Evolutionary conservation across 352 stramenopile species (phyloP), one percentile per base, ranked within the genome.

Genomic region (Hyaloperonospora arabidopsidis): DNA sequence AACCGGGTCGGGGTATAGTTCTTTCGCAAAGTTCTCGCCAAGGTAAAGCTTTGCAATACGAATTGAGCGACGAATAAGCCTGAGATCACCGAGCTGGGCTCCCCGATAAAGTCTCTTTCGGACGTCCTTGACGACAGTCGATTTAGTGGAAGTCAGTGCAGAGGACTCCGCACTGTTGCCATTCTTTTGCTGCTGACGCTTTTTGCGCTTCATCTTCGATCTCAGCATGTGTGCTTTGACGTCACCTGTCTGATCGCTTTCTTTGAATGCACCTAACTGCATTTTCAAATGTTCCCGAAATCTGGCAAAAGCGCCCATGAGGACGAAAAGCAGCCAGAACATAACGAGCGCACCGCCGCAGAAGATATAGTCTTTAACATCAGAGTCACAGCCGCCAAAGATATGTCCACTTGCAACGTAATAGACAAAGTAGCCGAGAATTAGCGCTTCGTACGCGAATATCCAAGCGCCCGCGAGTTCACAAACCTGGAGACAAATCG

Each of bases 251-350:
- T 92, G 82, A 51, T 89, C 79, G 32, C 71, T 83, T 53, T 92
- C 82, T 22, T 83, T 86, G 39, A 89, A 92, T 34, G 82, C 82
- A 6, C 82, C 82, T 2, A 93, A 59, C 49, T 90, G 79, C 82
- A 90, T 89, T 55, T 89, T 91, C 5, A 93, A 57, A 51, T 93
- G 83, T 49, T 93, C 81, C 7, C 84, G 76, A 52, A 90, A 91
- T 29, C 79, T 67, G 14, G 74, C 81, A 60, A 87, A 93, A 35
- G 76, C 79, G 7, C 70, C 68, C 40, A 89, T 83, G 41, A 93
- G 63, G 38, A 44, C 38, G 19, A 44, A 44, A 21, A 21, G 15
- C 15, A 21, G 5, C 13, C 85, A 51, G 52, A 78, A 89, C 23
- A 62, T 74, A 11, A 84, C 39, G 15, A 84, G 56, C 0, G 74